Evolutionary conservation across 202 grass and related monocot species (phyloP).

Genomic region (Setaria italica): DNA sequence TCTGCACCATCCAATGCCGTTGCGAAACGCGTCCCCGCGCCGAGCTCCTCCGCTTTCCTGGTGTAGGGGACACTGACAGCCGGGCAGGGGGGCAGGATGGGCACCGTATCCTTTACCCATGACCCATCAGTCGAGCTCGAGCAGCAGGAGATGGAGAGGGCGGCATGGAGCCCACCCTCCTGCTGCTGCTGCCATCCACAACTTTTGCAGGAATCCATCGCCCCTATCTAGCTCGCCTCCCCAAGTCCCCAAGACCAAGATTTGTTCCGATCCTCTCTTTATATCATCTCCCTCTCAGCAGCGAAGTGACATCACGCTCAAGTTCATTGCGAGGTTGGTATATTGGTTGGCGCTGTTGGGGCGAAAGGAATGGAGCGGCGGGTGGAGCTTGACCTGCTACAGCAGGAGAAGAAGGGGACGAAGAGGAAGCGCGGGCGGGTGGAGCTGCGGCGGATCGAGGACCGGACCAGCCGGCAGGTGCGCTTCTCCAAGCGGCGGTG

Average conservation of each 20-base stretch:
- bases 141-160: not conserved
- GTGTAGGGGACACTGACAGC: not conserved
- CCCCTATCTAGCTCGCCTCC: not conserved
- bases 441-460: constrained; percentile 57
- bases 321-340: too few species aligned
- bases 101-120: not conserved
- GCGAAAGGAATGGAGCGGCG: not conserved
- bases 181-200: constrained; percentile 2
- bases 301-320: not conserved
- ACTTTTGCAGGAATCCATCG: not conserved
- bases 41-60: not conserved
- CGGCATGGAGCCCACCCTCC: constrained; percentile 14
- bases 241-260: not conserved
- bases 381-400: not conserved
- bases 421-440: constrained; percentile 49
- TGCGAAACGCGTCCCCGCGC: not conserved
- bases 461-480: constrained; percentile 55
- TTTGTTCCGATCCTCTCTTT: constrained; percentile 13
- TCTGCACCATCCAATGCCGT: not conserved
- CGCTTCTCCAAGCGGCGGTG: constrained; percentile 58
- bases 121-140: not conserved
- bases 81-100: not conserved
- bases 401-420: not conserved
- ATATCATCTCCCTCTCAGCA: not conserved
- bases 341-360: not conserved